Base-by-base conservation (phyloP, 768 basidiomycete species). In the Nidularia pulvinata region DNA sequence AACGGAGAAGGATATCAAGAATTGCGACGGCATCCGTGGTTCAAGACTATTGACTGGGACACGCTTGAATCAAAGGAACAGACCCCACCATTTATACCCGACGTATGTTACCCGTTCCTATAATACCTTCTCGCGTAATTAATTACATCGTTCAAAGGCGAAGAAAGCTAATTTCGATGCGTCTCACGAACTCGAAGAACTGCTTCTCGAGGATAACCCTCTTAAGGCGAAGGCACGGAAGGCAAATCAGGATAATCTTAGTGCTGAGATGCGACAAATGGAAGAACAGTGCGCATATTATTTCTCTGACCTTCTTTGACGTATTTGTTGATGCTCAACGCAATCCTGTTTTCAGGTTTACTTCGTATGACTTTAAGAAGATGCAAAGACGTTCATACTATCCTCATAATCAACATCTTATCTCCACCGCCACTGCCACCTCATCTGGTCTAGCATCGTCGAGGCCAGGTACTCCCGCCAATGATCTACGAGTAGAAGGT, bases 111-210 rank as follows among this genome's bases (percentile, higher is more conserved):
- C 14, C 19, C 22, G 33, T 57, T 60, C 53, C 46, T 32, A 46
- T 55, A n/a, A 4, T 46, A 49, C 45, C 32, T 30, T 46, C 19
- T 51, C 49, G 54, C 54, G 56, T n/a, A 55, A 34, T 51, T 59
- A 52, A 45, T 55, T 36, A 32, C 43, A 46, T 34, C 30, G 33
- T 35, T 46, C 49, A 10, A 64, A 98, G 95, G 87, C 88, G n/a
- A 98, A 98, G 76, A 97, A 97, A 71, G 94, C 96, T 33, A 98
- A 99, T 69, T 99, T 99, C 65, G 96, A 99, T 66, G 95, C 96
- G 30, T 98, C 96, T 10, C 95, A 98, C 64, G 96, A 99, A 70
- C 75, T 99, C 35, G 96, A 99, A 65, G 96, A 99, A 71, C 78
- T 99, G 19, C 70, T 99, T 9, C 73, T 99, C 14, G 96, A 99